Base-by-base conservation (phyloP, 495 filamentous ascomycete species). In the Penicillium argentinense region DNA sequence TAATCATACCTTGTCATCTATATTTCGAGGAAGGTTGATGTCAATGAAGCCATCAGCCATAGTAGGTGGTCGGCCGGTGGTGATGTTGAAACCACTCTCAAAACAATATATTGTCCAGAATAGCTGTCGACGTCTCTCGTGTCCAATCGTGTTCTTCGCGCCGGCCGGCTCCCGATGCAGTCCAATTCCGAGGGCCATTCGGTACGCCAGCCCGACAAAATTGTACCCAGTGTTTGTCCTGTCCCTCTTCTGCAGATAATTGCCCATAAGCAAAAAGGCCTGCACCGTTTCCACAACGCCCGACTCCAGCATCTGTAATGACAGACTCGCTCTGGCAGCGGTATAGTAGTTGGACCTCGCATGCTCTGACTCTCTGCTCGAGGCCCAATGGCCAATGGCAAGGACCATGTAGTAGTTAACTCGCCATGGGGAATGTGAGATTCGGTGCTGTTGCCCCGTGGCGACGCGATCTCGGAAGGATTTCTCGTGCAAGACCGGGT, bases 181-280 rank as follows among this genome's bases (percentile, higher is more conserved):
- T 0, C 73, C 73, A 13, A 77, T 46, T 0, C 73, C 71, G 5
- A 77, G 61, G 1, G 68, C 72, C 67, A 75, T 73, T 6, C 68
- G 49, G 25, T 68, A 60, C 9, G 71, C 72, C 16, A 72, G 54
- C 5, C 73, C 72, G 14, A 57, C 51, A 14, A 47, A 61, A 39
- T 61, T 61, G 36, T 61, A 61, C 2, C 58, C 54, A 0, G 58
- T 61, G 24, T 61, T 61, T 14, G 58, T 51, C 2, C 54, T 39
- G 40, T 61, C 51, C 9, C 49, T 49, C 18, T 53, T 57, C n/a
- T 61, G 58, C 3, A 61, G 51, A 18, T 57, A 55, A 21, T 61
- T 57, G 0, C 58, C 60, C 56, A 57, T 54, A 7, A 63, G 29
- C 9, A 63, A 27, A 42, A 59, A 63, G 0, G 51, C 53, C 39